A percentile compares a stretch with the other conserved stretches of the same genome.
Evolutionary conservation across 331 rosid species (phyloP).

Genomic region (Dryas integrifolia): DNA sequence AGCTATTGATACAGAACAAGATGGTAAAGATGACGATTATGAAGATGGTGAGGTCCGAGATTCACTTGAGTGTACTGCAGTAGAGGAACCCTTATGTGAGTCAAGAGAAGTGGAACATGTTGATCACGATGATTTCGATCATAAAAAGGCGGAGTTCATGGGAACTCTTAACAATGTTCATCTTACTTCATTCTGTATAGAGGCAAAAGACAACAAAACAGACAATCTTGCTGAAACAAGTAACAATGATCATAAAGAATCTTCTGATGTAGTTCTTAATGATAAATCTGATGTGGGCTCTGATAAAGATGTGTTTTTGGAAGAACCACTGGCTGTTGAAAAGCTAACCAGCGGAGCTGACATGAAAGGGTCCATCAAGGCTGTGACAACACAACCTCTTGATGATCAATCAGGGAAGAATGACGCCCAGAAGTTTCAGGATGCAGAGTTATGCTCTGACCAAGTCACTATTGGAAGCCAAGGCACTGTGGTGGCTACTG

Average conservation of each 20-base stretch:
- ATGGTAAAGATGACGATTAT: slow-evolving; percentile 59
- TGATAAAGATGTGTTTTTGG: slow-evolving; percentile 37
- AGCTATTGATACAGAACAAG: slow-evolving; percentile 41
- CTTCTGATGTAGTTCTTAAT: slow-evolving; percentile 22
- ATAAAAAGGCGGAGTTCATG: slow-evolving; percentile 32
- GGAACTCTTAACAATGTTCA: slow-evolving; percentile 32
- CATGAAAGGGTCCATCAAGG: slow-evolving; percentile 23
- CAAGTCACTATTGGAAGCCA: slow-evolving; percentile 33
- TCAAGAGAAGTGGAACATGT: slow-evolving; percentile 46
- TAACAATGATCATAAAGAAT: slow-evolving; percentile 26
- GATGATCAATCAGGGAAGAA: slow-evolving; percentile 37
- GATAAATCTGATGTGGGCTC: slow-evolving; percentile 30
- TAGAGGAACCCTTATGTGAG: slow-evolving; percentile 45
- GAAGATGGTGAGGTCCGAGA: slow-evolving; percentile 90
- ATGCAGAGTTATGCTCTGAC: slow-evolving; percentile 30
- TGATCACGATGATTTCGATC: slow-evolving; percentile 30
- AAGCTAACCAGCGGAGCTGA: slow-evolving; percentile 29
- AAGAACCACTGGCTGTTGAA: slow-evolving; percentile 42
- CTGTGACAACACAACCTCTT: slow-evolving; percentile 24
- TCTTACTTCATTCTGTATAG: slow-evolving; percentile 29
- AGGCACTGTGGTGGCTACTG: slow-evolving; percentile 27
- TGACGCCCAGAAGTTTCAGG: slow-evolving; percentile 27
- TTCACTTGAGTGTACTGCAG: slow-evolving; percentile 34
- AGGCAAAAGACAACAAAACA: slow-evolving; percentile 30
- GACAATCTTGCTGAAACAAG: slow-evolving; percentile 33